phyloP scores from a whole-genome alignment of 371 early-diverging fungal genomes.

The Mucor sp. region DNA sequence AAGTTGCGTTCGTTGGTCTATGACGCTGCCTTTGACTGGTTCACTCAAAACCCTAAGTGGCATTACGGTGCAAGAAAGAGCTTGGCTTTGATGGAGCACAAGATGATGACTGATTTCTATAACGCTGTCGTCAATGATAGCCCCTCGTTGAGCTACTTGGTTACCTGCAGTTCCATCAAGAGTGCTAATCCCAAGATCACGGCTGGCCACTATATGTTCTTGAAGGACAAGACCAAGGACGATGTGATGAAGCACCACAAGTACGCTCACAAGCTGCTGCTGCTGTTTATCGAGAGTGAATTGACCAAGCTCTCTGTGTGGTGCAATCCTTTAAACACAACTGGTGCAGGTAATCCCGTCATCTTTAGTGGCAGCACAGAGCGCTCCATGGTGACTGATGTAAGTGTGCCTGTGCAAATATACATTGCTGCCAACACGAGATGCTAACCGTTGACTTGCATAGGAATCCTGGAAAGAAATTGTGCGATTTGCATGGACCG shows the following conservation, averaged over 20 bases:
- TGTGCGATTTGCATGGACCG: slow-evolving; percentile 80
- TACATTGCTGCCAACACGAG: too few relatives aligned
- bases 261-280: slow-evolving; percentile 47
- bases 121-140: slow-evolving; percentile 67
- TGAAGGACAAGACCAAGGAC: slow-evolving; percentile 37
- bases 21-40: slow-evolving; percentile 75
- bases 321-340: slow-evolving; percentile 63
- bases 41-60: slow-evolving; percentile 69
- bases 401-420: background rate
- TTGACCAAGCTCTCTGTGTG: slow-evolving; percentile 75
- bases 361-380: slow-evolving; percentile 34
- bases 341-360: slow-evolving; percentile 37
- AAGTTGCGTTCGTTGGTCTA: slow-evolving; percentile 66
- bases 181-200: slow-evolving; percentile 36
- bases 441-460: background rate
- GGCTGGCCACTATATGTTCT: slow-evolving; percentile 50
- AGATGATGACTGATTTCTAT: slow-evolving; percentile 71
- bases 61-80: slow-evolving; percentile 72
- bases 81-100: slow-evolving; percentile 64
- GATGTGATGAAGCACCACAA: slow-evolving; percentile 28
- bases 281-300: slow-evolving; percentile 83
- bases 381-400: slow-evolving; percentile 35
- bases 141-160: slow-evolving; percentile 52
- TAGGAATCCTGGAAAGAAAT: slow-evolving; percentile 63
- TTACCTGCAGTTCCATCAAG: slow-evolving; percentile 50